Evolutionary conservation across 164 flowering plant genomes (phyloP).

Genomic region (Piper betle): DNA sequence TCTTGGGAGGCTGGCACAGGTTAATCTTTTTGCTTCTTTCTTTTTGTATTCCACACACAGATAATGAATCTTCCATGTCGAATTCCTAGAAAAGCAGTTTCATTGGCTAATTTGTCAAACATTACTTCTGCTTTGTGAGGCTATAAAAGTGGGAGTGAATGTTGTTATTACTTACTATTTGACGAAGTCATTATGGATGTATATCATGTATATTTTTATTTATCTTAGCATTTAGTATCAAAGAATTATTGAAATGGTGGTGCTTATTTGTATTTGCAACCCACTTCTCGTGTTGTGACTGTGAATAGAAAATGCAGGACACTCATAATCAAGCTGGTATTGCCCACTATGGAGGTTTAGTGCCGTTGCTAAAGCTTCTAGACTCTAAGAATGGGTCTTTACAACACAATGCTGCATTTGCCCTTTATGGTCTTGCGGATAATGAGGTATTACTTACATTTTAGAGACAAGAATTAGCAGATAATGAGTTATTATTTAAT

Average conservation of each 20-base stretch:
- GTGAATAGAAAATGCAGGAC: conserved; percentile 31
- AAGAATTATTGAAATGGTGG: not conserved
- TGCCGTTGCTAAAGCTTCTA: conserved; percentile 82
- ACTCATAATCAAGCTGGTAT: conserved; percentile 95
- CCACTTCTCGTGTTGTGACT: not conserved
- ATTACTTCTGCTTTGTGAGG: no score
- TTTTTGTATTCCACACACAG: not conserved
- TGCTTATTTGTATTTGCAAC: not conserved
- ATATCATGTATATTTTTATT: not conserved
- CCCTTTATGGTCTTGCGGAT: conserved; percentile 97
- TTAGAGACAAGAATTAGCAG: not conserved
- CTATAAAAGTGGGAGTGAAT: no score
- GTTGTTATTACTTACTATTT: no score
- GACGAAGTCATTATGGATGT: not conserved
- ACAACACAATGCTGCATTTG: conserved; percentile 99
- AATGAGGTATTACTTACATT: conserved; percentile 48
- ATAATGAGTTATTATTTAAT: not conserved
- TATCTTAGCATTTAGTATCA: not conserved
- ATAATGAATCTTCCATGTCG: no score
- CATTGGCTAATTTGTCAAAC: not conserved
- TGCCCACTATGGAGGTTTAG: conserved; percentile 72
- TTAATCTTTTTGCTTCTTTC: conserved; percentile 9
- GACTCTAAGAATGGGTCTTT: conserved; percentile 90
- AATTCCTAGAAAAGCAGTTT: not conserved
- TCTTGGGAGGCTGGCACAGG: conserved; percentile 97